Percentiles rank a stretch among this genome's conserved stretches.
Evolutionary conservation across 2,329 filamentous ascomycete species (phyloP).

Genomic region (Claviceps cyperi): DNA sequence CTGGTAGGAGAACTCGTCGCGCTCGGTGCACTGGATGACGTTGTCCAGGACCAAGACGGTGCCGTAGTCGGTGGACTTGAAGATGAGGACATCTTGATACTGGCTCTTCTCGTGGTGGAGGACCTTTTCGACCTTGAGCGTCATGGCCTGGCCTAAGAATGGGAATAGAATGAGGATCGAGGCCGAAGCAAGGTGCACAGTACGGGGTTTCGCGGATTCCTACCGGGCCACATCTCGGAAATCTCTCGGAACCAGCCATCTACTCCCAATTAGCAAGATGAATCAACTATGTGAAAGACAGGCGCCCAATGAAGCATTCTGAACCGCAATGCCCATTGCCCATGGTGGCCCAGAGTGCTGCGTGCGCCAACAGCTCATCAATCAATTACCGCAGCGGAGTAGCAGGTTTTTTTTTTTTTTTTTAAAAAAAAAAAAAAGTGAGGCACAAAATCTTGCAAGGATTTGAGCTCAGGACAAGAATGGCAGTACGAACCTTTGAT

Average conservation of each 20-base stretch:
- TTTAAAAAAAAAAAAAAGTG: neutral
- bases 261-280: constrained; percentile 20
- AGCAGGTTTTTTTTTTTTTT: neutral
- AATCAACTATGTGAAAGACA: neutral
- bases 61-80: constrained; percentile 94
- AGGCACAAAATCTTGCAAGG: neutral
- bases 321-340: neutral
- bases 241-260: constrained; percentile 99
- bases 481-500: constrained; percentile 42
- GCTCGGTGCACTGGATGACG: constrained; percentile 96
- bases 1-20: constrained; percentile 98
- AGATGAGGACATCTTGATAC: constrained; percentile 98
- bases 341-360: neutral
- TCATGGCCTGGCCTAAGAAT: constrained; percentile 78
- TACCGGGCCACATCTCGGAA: constrained; percentile 89
- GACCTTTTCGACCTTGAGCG: constrained; percentile 91
- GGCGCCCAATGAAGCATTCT: neutral
- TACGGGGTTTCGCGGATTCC: constrained; percentile 7
- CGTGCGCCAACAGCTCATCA: neutral
- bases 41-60: constrained; percentile 96
- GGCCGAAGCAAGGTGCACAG: neutral
- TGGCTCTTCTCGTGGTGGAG: constrained; percentile 98
- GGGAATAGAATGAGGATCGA: constrained; percentile 3
- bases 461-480: constrained; percentile 2
- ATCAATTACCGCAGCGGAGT: neutral